phyloP scores from a whole-genome alignment of 331 rosid genomes.

The Stylosanthes scabra region DNA sequence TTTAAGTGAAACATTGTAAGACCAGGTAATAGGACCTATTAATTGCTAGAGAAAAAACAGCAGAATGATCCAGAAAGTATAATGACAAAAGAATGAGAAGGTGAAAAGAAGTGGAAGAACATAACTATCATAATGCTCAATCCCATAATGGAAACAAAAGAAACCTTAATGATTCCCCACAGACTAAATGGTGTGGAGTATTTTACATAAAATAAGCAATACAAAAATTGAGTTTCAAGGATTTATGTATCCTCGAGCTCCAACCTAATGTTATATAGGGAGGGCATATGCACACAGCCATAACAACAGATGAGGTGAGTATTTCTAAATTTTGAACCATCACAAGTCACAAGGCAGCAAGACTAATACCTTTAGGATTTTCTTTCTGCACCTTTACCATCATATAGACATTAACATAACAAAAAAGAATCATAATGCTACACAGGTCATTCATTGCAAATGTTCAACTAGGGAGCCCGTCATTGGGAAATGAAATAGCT shows the following conservation, averaged over 20 bases:
- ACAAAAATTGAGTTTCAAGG: not conserved
- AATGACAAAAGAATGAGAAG: not conserved
- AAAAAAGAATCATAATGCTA: not conserved
- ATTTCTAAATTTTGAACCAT: no score
- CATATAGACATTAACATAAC: not conserved
- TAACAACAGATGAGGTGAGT: no score
- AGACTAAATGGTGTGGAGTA: conserved; percentile 3
- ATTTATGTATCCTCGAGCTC: not conserved
- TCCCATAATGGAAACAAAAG: conserved; percentile 22
- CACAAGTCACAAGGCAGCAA: not conserved
- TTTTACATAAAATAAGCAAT: conserved; percentile 18
- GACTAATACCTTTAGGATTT: conserved; percentile 4
- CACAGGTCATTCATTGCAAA: not conserved
- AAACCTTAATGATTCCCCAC: conserved; percentile 18
- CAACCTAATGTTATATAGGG: not conserved
- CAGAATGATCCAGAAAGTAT: conserved; percentile 21
- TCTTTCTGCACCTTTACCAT: conserved; percentile 23
- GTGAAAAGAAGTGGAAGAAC: conserved; percentile 10
- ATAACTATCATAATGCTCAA: conserved; percentile 16
- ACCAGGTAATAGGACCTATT: conserved; percentile 20
- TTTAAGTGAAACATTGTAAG: conserved; percentile 27
- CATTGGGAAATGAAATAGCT: not conserved
- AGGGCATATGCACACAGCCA: not conserved
- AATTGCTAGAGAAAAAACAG: conserved; percentile 20
- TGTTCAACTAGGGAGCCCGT: conserved; percentile 14